Evolutionary conservation across 768 basidiomycete genomes (phyloP), one percentile per base, ranked within the genome.

Genomic region (Boletus speciosus): DNA sequence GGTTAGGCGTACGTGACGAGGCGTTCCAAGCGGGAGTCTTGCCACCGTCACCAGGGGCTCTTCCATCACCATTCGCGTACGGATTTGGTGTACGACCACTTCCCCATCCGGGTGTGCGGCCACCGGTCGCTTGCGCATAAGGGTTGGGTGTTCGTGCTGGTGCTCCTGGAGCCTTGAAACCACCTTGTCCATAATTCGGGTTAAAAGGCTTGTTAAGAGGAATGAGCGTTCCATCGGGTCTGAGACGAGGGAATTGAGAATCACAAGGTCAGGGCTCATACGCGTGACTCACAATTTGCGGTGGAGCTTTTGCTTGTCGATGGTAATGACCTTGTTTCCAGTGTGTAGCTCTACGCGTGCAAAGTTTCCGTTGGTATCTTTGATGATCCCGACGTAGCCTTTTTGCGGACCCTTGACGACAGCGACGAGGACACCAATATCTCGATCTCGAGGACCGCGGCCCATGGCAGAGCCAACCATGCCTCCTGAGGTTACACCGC

Each of bases 281-380:
- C 27, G 23, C 36, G 25, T n/a, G 43, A 79, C 89, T 65, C 65
- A 92, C 91, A 83, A 69, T 72, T 86, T 80, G 52, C 85, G 79
- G 57, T 82, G 79, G 19, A 96, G 71, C 65, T 90, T 91, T 42
- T 81, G 79, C 65, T 93, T 91, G 45, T 90, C 88, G 53, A 98
- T 85, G 37, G 86, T 86, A 54, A 99, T 85, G 21, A 94, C 77
- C 71, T 92, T 94, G 71, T 94, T 95, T 37, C 87, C 88, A 14
- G 93, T 86, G 56, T 81, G 76, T n/a, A 99, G 75, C 70, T 98
- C 97, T 14, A 99, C 93, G 39, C 97, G 82, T 2, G 88, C 91
- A 52, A 84, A 76, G 37, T 79, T 78, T 5, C 94, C 96, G 54
- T 94, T 96, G 29, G 93, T 90, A 66, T 98, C 97, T 72, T 95